Base-by-base conservation (phyloP, 148 eudicot species). In the Fagopyrum esculentum region DNA sequence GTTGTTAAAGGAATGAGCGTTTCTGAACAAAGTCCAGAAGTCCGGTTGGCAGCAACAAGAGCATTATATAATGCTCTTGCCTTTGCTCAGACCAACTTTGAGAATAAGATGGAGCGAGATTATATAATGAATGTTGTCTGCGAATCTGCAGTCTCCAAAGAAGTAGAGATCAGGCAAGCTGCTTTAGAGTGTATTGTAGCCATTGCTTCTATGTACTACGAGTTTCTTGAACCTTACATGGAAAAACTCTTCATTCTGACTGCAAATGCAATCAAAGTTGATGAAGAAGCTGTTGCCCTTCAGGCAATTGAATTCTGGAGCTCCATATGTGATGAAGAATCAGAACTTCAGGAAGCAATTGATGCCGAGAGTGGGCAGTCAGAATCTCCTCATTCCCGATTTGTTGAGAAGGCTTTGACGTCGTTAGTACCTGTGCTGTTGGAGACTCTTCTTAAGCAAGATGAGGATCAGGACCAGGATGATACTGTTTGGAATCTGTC, bases 291-390 rank as follows among this genome's bases (percentile, higher is more conserved):
- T 50, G 96, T 85, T 77, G 96, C 96, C 45, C 96, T 90, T 47
- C 96, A 90, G 76, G 96, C 96, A 9, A 82, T 90, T 68, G 96
- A 90, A 73, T 88, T 90, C 59, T 90, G 96, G 96, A 90, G 96
- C 81, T 86, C 96, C n/a, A 90, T 90, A 26, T 90, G 96, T 74
- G 96, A 90, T 77, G 96, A 87, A 77, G 96, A 90, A 78, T 83
- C 89, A 22, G 90, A 88, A 44, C 77, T 85, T 83, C 87, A 88
- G 79, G 92, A 87, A 49, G 80, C 83, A 6, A 68, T 71, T 76
- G 91, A 83, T 57, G 73, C 57, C n/a, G 74, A 82, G 54, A 74
- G 78, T 47, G 91, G 85, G 5, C 84, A 86, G 54, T 86, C 90
- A 1, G 78, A 73, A 48, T 48, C 80, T 48, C 81, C 86, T 60